Conservation (phyloP, 2,329 filamentous ascomycete genomes). For the Scedosporium apiospermum region DNA sequence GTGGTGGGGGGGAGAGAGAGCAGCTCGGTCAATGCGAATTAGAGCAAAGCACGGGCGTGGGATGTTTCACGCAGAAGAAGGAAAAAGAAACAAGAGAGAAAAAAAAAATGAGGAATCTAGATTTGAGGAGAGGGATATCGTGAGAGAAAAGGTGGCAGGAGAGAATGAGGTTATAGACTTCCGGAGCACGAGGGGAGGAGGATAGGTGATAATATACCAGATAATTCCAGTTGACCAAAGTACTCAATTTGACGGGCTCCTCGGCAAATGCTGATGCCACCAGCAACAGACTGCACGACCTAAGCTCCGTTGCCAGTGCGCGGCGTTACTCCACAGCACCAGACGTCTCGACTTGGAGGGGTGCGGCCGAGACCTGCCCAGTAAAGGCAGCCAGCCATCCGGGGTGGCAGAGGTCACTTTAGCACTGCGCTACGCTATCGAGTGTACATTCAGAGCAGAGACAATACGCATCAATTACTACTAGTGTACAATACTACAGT, state of each 20-base stretch:
- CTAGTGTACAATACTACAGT: no score
- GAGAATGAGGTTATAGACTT: neutral
- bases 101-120: neutral
- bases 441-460: no score
- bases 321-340: neutral
- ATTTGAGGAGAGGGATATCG: neutral
- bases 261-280: neutral
- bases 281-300: neutral
- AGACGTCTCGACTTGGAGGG: neutral
- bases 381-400: no score
- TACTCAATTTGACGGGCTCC: neutral
- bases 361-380: no score
- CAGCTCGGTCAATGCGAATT: neutral
- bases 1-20: neutral
- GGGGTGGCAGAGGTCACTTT: no score
- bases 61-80: neutral
- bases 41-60: neutral
- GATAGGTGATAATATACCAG: constrained; percentile 3
- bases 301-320: neutral
- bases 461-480: no score
- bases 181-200: neutral
- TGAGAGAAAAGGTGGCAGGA: neutral
- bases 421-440: no score
- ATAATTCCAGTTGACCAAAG: neutral
- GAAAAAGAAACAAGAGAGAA: neutral